These are phyloP conservation scores for Raddia guianensis DNA, from an alignment of 176 grass and related monocot genomes.

Conservation along the genomic window DNA sequence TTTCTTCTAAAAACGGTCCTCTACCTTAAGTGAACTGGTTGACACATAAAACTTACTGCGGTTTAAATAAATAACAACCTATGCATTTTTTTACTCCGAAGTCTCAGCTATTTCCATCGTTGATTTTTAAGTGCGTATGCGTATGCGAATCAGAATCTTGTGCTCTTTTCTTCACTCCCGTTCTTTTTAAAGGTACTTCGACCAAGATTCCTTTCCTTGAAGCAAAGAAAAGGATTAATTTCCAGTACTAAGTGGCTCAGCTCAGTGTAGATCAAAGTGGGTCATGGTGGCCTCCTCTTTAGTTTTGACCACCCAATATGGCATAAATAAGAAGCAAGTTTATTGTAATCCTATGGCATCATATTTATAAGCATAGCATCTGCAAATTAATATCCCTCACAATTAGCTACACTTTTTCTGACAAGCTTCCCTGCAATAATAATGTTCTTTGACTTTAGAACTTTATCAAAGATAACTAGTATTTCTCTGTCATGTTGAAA, in stretches of 20 bases:
- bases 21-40: too few species aligned
- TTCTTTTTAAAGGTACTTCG: constrained; percentile 41
- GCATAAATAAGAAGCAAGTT: background rate
- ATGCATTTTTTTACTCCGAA: background rate
- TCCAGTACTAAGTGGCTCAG: background rate
- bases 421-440: background rate
- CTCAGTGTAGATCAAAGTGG: background rate
- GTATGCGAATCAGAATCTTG: constrained; percentile 21
- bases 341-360: background rate
- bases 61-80: too few species aligned
- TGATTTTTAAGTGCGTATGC: background rate
- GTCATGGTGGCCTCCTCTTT: background rate
- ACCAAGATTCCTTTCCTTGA: constrained; percentile 28
- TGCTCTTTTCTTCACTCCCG: constrained; percentile 19
- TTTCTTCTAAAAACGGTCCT: too few species aligned
- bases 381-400: background rate
- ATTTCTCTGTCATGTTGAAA: background rate
- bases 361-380: background rate
- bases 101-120: background rate
- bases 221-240: background rate
- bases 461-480: background rate
- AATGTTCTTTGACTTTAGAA: background rate
- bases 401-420: background rate
- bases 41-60: too few species aligned
- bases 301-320: background rate